phyloP scores from a whole-genome alignment of 2,329 filamentous ascomycete genomes.

The Cladosporium austrohemisphaericum region DNA sequence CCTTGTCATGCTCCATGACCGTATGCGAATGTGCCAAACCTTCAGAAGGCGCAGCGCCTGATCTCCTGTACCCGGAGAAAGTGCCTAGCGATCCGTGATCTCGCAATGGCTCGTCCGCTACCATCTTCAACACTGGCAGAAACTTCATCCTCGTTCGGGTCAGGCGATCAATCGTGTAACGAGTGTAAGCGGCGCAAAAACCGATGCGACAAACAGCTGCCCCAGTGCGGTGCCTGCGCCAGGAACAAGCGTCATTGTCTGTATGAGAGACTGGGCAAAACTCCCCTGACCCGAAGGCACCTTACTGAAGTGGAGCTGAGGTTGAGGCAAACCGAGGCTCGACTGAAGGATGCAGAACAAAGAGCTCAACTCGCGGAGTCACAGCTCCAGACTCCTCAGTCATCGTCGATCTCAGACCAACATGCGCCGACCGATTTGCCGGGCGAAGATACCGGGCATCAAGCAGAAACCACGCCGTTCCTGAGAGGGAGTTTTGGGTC shows the following conservation, averaged over 20 bases:
- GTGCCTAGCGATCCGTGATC: too few relatives aligned
- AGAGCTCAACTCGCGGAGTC: conserved; percentile 24
- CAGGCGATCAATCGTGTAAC: conserved; percentile 25
- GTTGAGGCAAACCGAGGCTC: conserved; percentile 32
- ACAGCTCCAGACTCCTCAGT: conserved; percentile 16
- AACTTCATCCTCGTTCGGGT: conserved; percentile 12
- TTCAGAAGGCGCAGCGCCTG: too few relatives aligned
- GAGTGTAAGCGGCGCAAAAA: conserved; percentile 29
- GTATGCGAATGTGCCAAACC: too few relatives aligned
- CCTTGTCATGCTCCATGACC: too few relatives aligned
- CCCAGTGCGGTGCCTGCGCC: conserved; percentile 39
- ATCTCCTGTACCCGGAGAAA: too few relatives aligned
- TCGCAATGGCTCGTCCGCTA: background rate
- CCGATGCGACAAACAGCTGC: conserved; percentile 32
- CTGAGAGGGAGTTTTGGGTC: too few relatives aligned
- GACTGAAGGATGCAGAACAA: conserved; percentile 21
- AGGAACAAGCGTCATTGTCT: conserved; percentile 46
- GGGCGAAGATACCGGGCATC: background rate
- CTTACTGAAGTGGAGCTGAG: conserved; percentile 45
- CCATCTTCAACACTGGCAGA: too few relatives aligned
- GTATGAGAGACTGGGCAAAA: conserved; percentile 48
- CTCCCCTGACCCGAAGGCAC: conserved; percentile 47
- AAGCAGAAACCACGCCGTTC: too few relatives aligned
- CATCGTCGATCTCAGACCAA: conserved; percentile 3
- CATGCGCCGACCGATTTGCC: too few relatives aligned